Conservation (phyloP, 139 green algal genomes). For the Micractinium sp. region DNA sequence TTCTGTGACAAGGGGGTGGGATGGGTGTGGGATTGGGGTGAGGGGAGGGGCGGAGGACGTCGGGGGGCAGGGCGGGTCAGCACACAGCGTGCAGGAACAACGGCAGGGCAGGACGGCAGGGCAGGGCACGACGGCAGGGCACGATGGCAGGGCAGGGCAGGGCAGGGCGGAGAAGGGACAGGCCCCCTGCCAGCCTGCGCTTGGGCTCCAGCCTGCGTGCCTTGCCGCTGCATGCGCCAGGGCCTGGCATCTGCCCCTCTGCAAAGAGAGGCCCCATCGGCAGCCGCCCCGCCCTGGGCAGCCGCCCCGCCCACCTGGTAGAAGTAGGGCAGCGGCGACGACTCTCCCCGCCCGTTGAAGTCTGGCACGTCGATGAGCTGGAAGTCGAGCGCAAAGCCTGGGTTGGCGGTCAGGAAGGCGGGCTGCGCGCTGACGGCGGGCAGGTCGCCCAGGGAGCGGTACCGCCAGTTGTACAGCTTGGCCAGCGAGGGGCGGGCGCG, state of each 20-base stretch:
- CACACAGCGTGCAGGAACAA: too few species aligned
- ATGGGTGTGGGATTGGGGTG: neutral
- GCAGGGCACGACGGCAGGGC: neutral
- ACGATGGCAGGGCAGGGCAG: neutral
- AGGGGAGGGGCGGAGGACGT: neutral
- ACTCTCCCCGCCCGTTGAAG: conserved; percentile 86
- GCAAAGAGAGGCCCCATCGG: neutral
- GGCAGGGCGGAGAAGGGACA: too few species aligned
- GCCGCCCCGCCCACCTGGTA: conserved; percentile 61
- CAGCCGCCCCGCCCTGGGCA: neutral
- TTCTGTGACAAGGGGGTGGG: conserved; percentile 72
- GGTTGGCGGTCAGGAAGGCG: conserved; percentile 79
- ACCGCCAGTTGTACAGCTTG: conserved; percentile 97
- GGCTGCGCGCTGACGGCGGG: conserved; percentile 61
- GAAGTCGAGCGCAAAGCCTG: conserved; percentile 90
- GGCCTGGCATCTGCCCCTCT: too few species aligned
- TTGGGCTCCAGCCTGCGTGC: too few species aligned
- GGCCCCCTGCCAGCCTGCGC: too few species aligned
- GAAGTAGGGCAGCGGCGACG: conserved; percentile 88
- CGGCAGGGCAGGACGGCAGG: neutral
- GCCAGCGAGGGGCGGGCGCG: conserved; percentile 87
- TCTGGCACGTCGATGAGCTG: conserved; percentile 95
- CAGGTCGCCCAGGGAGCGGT: conserved; percentile 90
- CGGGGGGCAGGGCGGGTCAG: neutral
- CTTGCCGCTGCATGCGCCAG: too few species aligned